Percentiles rank a stretch among this genome's conserved stretches.
Evolutionary conservation across 495 filamentous ascomycete genomes (phyloP).

Genomic region (Filosporella fistucella): DNA sequence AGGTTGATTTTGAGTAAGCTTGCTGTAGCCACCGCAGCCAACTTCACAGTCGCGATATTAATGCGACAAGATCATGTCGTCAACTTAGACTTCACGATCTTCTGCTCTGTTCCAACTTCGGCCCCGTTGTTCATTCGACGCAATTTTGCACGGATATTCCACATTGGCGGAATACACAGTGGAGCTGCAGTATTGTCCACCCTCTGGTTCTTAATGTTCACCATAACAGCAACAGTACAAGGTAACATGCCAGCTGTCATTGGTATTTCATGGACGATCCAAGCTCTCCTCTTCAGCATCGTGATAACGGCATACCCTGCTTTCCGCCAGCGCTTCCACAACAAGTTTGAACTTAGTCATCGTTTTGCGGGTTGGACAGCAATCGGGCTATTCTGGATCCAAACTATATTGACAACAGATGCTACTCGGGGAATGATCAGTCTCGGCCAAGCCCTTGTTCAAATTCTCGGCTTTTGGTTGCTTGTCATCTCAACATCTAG

Average conservation of each 20-base stretch:
- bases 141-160: conserved; percentile 67
- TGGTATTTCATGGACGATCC: conserved; percentile 31
- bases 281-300: conserved; percentile 37
- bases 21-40: conserved; percentile 5
- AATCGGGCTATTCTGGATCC: conserved; percentile 54
- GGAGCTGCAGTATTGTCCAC: conserved; percentile 62
- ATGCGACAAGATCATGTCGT: conserved; percentile 73
- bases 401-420: conserved; percentile 29
- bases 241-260: conserved; percentile 6
- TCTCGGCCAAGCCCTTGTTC: conserved; percentile 32
- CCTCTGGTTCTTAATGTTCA: conserved; percentile 60
- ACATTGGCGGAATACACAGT: conserved; percentile 72
- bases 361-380: conserved; percentile 64
- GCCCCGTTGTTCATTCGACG: conserved; percentile 56
- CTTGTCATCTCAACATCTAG: conserved; percentile 53
- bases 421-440: background rate
- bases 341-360: conserved; percentile 63
- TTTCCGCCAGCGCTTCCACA: conserved; percentile 49
- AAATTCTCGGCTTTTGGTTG: conserved; percentile 65
- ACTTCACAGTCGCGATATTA: conserved; percentile 24
- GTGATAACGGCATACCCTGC: conserved; percentile 42
- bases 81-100: conserved; percentile 62
- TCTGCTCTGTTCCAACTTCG: conserved; percentile 48
- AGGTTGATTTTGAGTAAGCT: background rate
- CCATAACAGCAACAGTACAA: conserved; percentile 27